phyloP scores from a whole-genome alignment of 2,329 filamentous ascomycete genomes.

The Pseudogymnoascus pannorum region DNA sequence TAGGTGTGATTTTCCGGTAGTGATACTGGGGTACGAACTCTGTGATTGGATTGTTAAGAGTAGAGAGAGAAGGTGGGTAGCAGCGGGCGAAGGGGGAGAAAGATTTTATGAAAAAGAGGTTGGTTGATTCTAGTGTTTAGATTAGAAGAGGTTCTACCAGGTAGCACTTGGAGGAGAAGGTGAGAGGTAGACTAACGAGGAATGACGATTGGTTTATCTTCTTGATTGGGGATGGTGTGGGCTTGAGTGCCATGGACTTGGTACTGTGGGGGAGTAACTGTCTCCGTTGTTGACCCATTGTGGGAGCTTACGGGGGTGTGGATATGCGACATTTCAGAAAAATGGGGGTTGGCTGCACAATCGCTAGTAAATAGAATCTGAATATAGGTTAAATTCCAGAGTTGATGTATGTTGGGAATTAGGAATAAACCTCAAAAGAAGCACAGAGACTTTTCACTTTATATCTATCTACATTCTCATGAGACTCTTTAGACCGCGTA shows the following conservation, averaged over 20 bases:
- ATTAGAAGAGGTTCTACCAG: background rate
- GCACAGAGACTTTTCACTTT: background rate
- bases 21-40: background rate
- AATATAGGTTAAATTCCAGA: background rate
- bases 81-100: constrained; percentile 18
- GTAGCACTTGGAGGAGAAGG: background rate
- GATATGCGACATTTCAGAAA: background rate
- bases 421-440: background rate
- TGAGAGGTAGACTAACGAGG: constrained; percentile 12
- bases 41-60: constrained; percentile 12
- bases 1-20: background rate
- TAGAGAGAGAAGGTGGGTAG: constrained; percentile 12
- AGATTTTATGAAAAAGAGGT: constrained; percentile 18
- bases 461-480: background rate
- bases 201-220: constrained; percentile 13
- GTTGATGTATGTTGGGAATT: background rate
- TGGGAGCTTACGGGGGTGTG: background rate
- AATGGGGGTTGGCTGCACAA: no score
- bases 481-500: background rate
- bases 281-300: background rate
- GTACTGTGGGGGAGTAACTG: background rate
- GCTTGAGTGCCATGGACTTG: background rate
- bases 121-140: constrained; percentile 15
- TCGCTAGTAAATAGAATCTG: background rate
- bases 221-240: background rate